Conservation (phyloP, 225 moss, liverwort and hornwort genomes). For the Ulota crispa region DNA sequence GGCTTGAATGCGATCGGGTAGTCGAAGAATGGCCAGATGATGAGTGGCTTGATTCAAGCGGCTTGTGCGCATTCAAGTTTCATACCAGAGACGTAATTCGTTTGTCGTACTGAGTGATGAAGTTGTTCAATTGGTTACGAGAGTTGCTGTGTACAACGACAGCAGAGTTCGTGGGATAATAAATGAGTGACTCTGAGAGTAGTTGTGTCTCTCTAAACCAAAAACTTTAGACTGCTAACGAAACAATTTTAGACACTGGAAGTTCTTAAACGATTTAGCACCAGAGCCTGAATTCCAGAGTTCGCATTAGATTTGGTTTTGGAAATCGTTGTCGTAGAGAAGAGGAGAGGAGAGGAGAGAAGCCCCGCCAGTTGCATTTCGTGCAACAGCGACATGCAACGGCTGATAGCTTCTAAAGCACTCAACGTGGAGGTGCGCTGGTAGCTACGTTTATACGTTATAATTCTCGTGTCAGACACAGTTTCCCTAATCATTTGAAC, state of each 20-base stretch:
- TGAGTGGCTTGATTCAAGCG: background rate
- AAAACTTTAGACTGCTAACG: background rate
- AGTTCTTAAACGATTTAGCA: background rate
- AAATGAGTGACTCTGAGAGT: background rate
- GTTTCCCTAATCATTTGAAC: background rate
- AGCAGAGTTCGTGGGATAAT: background rate
- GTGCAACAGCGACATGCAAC: background rate
- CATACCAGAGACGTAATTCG: background rate
- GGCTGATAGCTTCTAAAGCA: background rate
- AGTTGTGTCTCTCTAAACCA: background rate
- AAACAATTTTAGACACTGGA: background rate
- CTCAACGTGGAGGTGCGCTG: background rate
- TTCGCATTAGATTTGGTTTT: background rate
- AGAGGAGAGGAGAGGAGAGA: background rate
- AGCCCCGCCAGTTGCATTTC: background rate
- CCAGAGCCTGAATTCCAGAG: background rate
- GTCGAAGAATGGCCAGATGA: background rate
- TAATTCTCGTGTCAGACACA: constrained; percentile 18
- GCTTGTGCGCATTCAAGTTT: too few relatives aligned
- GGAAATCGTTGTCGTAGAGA: background rate
- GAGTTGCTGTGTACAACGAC: background rate
- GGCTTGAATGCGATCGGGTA: background rate
- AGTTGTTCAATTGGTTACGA: background rate
- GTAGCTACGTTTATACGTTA: background rate
- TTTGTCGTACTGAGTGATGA: background rate